Conservation (phyloP, 208 protist species). For the Leptomonas pyrrhocoris region DNA sequence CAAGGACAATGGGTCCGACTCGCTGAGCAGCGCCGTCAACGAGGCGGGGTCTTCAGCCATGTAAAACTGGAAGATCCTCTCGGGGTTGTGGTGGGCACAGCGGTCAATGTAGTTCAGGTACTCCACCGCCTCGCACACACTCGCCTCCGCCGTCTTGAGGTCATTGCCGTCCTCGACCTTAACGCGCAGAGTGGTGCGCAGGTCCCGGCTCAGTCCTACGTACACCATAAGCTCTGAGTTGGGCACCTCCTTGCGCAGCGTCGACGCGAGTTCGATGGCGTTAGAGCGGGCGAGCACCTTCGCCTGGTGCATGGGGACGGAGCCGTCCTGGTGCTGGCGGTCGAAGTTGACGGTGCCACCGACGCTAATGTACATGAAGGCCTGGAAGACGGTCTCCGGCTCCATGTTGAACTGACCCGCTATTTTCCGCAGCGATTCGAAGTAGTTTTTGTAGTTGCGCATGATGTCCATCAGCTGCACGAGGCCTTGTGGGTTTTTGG, state of each 20-base stretch:
- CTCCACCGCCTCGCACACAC: conserved; percentile 65
- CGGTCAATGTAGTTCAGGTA: conserved; percentile 82
- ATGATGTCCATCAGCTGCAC: conserved; percentile 64
- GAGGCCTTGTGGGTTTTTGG: conserved; percentile 64
- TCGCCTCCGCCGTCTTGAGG: conserved; percentile 67
- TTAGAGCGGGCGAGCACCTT: conserved; percentile 82
- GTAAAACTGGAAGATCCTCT: conserved; percentile 78
- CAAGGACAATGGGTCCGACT: conserved; percentile 26
- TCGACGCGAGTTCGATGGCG: conserved; percentile 72
- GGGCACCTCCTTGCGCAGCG: conserved; percentile 53
- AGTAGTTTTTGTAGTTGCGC: conserved; percentile 66
- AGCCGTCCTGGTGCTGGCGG: conserved; percentile 72
- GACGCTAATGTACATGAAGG: conserved; percentile 85
- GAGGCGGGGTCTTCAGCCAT: conserved; percentile 83
- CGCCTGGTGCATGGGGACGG: conserved; percentile 90
- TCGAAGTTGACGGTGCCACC: conserved; percentile 81
- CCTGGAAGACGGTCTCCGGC: conserved; percentile 81
- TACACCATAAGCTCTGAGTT: conserved; percentile 68
- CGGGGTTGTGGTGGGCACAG: conserved; percentile 43
- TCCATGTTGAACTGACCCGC: conserved; percentile 46
- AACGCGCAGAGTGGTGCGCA: conserved; percentile 76
- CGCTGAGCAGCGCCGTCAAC: conserved; percentile 53
- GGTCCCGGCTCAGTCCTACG: conserved; percentile 62
- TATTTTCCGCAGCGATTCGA: conserved; percentile 49
- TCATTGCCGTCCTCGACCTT: conserved; percentile 92